Conservation (phyloP, 2,329 filamentous ascomycete genomes). For the Aspergillus quadricinctus region DNA sequence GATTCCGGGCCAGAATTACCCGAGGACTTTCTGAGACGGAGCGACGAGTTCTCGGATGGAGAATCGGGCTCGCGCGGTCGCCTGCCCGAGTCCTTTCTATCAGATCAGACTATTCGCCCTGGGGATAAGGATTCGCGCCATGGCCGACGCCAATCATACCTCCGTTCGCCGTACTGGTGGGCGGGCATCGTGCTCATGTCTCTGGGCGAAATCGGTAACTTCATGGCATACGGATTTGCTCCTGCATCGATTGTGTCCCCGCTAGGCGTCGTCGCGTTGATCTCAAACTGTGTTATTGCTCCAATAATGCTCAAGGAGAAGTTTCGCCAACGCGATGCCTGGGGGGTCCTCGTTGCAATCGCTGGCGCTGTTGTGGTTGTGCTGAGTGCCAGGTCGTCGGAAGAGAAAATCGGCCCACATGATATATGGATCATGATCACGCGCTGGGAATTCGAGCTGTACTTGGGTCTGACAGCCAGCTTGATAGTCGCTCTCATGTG, state of each 20-base stretch:
- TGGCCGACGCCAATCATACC: slow-evolving; percentile 64
- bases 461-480: slow-evolving; percentile 69
- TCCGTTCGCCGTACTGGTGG: slow-evolving; percentile 96
- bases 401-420: slow-evolving; percentile 84
- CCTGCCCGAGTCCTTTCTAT: slow-evolving; percentile 32
- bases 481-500: slow-evolving; percentile 76
- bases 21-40: slow-evolving; percentile 25
- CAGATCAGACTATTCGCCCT: slow-evolving; percentile 37
- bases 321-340: slow-evolving; percentile 78
- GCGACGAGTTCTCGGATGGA: slow-evolving; percentile 8
- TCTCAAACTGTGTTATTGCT: slow-evolving; percentile 96
- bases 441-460: slow-evolving; percentile 83
- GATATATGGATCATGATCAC: slow-evolving; percentile 89
- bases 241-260: slow-evolving; percentile 97
- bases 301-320: slow-evolving; percentile 88
- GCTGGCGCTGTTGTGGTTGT: slow-evolving; percentile 88
- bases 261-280: slow-evolving; percentile 89
- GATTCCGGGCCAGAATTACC: slow-evolving; percentile 27
- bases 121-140: slow-evolving; percentile 36
- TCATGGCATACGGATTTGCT: slow-evolving; percentile 94
- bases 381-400: slow-evolving; percentile 80
- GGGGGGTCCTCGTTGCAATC: slow-evolving; percentile 83
- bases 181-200: slow-evolving; percentile 87
- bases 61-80: slow-evolving; percentile 42
- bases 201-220: slow-evolving; percentile 90